These are phyloP conservation scores for Termitomyces sp. DNA, from an alignment of 768 basidiomycete genomes.

Conservation along the genomic window DNA sequence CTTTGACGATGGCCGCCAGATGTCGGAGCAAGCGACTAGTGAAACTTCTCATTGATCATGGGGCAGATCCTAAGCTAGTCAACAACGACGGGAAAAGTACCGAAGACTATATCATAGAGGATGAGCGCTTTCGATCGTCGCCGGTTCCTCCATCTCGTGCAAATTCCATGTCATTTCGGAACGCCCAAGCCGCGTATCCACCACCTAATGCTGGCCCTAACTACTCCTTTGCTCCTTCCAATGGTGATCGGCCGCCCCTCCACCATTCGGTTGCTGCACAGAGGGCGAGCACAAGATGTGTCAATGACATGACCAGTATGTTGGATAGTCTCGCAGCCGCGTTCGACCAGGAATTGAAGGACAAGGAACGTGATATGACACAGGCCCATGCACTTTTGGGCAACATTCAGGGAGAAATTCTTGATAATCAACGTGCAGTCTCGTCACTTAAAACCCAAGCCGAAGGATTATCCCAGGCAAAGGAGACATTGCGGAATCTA, in stretches of 20 bases:
- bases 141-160: conserved; percentile 73
- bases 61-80: conserved; percentile 90
- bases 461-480: conserved; percentile 59
- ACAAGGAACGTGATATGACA: conserved; percentile 86
- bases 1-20: conserved; percentile 92
- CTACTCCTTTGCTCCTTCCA: conserved; percentile 40
- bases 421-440: conserved; percentile 78
- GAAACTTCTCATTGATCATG: conserved; percentile 92
- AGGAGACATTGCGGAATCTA: conserved; percentile 53
- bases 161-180: conserved; percentile 68
- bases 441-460: conserved; percentile 66
- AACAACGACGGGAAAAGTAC: conserved; percentile 96
- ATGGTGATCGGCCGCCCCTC: conserved; percentile 66
- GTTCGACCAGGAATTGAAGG: conserved; percentile 88
- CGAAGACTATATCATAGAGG: conserved; percentile 98
- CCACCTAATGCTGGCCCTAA: conserved; percentile 19
- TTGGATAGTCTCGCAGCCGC: conserved; percentile 84
- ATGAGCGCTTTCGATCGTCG: conserved; percentile 93
- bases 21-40: conserved; percentile 95
- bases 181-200: conserved; percentile 59
- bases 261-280: conserved; percentile 86
- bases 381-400: conserved; percentile 85
- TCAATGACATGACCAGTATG: conserved; percentile 82
- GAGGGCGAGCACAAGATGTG: conserved; percentile 78
- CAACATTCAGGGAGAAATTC: conserved; percentile 87